Evolutionary conservation across 1,284 basidiomycete species (phyloP).

Genomic region (Coniferiporia sulphurascens): DNA sequence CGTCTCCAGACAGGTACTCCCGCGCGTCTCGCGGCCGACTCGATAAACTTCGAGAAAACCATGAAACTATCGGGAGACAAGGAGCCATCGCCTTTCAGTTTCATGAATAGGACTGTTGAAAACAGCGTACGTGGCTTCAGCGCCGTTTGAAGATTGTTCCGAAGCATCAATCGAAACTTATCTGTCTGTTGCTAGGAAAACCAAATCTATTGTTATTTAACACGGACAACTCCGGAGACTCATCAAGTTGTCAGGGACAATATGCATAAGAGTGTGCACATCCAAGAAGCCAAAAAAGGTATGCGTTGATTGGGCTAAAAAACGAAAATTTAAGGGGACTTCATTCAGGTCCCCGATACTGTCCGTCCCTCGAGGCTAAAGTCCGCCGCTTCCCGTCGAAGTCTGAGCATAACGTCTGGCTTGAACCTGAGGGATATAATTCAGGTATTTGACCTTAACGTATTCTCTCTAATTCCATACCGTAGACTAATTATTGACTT

Average conservation of each 20-base stretch:
- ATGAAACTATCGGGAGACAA: slow-evolving; percentile 57
- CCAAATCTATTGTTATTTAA: slow-evolving; percentile 73
- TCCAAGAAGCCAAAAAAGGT: slow-evolving; percentile 85
- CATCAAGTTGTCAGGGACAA: slow-evolving; percentile 72
- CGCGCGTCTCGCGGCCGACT: slow-evolving; percentile 65
- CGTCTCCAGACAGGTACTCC: slow-evolving; percentile 90
- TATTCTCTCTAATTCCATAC: not conserved
- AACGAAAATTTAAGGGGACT: not conserved
- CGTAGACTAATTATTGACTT: not conserved
- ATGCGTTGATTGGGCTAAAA: not conserved
- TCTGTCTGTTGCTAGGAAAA: slow-evolving; percentile 41
- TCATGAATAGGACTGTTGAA: slow-evolving; percentile 35
- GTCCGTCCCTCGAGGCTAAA: slow-evolving; percentile 87
- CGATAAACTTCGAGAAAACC: slow-evolving; percentile 65
- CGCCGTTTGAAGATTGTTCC: not conserved
- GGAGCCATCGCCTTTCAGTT: slow-evolving; percentile 57
- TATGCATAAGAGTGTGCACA: slow-evolving; percentile 74
- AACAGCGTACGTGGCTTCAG: slow-evolving; percentile 37
- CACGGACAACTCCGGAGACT: slow-evolving; percentile 66
- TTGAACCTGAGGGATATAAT: slow-evolving; percentile 89
- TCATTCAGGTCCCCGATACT: slow-evolving; percentile 78
- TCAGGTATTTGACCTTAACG: slow-evolving; percentile 47
- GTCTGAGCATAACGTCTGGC: slow-evolving; percentile 72
- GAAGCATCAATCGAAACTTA: not conserved
- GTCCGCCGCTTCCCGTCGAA: slow-evolving; percentile 76